These are phyloP conservation scores for Blastobotrys attinorum DNA, from an alignment of 805 yeast species.

Conservation along the genomic window DNA sequence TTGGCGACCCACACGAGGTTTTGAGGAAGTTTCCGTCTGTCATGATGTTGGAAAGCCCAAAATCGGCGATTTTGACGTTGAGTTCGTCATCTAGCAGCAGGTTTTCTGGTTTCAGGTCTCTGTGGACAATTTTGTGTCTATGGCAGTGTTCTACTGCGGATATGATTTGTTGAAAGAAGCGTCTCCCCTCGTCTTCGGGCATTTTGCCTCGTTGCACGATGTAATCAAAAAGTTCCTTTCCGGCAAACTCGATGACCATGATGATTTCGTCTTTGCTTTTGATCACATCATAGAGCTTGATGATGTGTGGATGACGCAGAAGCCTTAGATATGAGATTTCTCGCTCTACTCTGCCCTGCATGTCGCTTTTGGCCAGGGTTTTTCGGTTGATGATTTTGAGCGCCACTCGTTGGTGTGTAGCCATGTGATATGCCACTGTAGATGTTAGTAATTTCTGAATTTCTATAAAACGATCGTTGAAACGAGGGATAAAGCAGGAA, in stretches of 20 bases:
- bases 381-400: constrained; percentile 86
- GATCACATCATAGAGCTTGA: constrained; percentile 90
- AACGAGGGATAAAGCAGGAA: too few relatives aligned
- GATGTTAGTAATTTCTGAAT: too few relatives aligned
- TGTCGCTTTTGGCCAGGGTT: constrained; percentile 87
- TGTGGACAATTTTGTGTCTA: constrained; percentile 89
- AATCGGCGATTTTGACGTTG: constrained; percentile 93
- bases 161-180: constrained; percentile 93
- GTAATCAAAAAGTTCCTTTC: constrained; percentile 92
- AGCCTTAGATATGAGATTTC: constrained; percentile 85
- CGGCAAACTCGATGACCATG: constrained; percentile 96
- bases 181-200: constrained; percentile 85
- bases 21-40: constrained; percentile 94
- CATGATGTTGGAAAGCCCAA: constrained; percentile 91
- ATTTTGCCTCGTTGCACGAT: constrained; percentile 89
- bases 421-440: constrained; percentile 48
- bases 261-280: constrained; percentile 92
- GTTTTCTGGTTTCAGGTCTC: constrained; percentile 96
- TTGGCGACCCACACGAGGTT: constrained; percentile 94
- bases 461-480: too few relatives aligned
- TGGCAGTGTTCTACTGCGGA: constrained; percentile 97
- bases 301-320: constrained; percentile 91
- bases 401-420: constrained; percentile 89
- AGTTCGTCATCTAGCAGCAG: constrained; percentile 78
- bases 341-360: constrained; percentile 95